Percentiles rank a stretch among this genome's conserved stretches.
phyloP scores from a whole-genome alignment of 2,329 filamentous ascomycete genomes.

The Epichloe sylvatica region DNA sequence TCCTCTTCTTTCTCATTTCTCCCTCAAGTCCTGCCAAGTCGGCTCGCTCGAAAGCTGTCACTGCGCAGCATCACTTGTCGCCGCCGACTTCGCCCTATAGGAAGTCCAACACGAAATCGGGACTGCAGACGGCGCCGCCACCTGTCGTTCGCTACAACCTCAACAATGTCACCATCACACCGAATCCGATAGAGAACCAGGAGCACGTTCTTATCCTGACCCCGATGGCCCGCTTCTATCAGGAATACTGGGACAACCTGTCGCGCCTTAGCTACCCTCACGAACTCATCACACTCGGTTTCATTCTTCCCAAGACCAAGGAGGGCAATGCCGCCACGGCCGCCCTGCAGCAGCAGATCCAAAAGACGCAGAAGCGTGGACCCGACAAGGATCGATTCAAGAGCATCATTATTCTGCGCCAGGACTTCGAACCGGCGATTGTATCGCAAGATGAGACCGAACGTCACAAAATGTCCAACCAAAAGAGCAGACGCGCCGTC shows the following conservation, averaged over 20 bases:
- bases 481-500: conserved; percentile 70
- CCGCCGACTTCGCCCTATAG: conserved; percentile 29
- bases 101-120: conserved; percentile 23
- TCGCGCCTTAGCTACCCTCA: conserved; percentile 76
- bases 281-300: conserved; percentile 85
- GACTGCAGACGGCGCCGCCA: conserved; percentile 39
- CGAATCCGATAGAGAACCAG: conserved; percentile 59
- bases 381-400: conserved; percentile 73
- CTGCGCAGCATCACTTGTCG: conserved; percentile 29
- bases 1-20: conserved; percentile 49
- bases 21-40: conserved; percentile 34
- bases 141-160: conserved; percentile 88
- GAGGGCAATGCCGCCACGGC: conserved; percentile 80
- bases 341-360: conserved; percentile 70
- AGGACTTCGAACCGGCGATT: conserved; percentile 81
- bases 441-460: conserved; percentile 72
- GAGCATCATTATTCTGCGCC: conserved; percentile 83
- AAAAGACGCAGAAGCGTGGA: conserved; percentile 66
- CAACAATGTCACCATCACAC: conserved; percentile 81
- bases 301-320: conserved; percentile 87
- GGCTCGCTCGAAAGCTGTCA: conserved; percentile 33
- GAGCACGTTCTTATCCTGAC: conserved; percentile 87
- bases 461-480: conserved; percentile 81
- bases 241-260: conserved; percentile 90
- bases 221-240: conserved; percentile 85